Evolutionary conservation across 495 filamentous ascomycete genomes (phyloP), one percentile per base, ranked within the genome.

Genomic region (Daldinia vernicosa): DNA sequence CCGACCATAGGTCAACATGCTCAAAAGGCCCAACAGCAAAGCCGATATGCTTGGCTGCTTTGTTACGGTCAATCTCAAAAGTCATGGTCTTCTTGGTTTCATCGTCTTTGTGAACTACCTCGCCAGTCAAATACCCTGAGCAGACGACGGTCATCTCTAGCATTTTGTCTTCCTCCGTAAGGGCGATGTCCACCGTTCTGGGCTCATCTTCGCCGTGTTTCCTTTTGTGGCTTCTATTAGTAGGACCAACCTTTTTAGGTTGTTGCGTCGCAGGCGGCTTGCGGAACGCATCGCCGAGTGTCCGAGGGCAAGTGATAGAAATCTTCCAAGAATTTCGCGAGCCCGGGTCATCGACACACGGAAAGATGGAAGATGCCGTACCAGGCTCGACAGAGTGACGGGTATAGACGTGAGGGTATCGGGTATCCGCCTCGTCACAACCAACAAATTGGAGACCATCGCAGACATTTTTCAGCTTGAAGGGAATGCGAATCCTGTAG

Each of bases 11-110:
- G 74, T 98, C 93, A 54, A 97, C 87, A 72, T 93, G 90, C 76
- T 98, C 93, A 76, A 99, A 99, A 14, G 96, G 95, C 0, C 96
- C 95, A 28, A 98, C 86, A 11, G 91, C 92, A 77, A 99, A 95
- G 2, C 93, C 93, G 71, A 99, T 89, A 75, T 98, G 93, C 59
- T 93, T 91, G 4, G 94, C 88, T 4, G 93, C 88, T 2, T 95
- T 86, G 27, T 91, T 86, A 37, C 87, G 87, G 37, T 85, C 80
- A 62, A 88, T 88, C 28, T 87, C 86, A 74, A 98, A 99, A 0
- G 90, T 91, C 66, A 94, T 90, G 7, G 89, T 93, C 76, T 95
- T 97, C 75, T 91, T 93, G 22, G 84, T 89, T 35, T 90, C 78
- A 67, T 98, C 91, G 32, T 84, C 84, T 24, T 89, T 86, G 71